These are phyloP conservation scores for Moringa oleifera DNA, from an alignment of 345 rosid genomes.

Conservation along the genomic window DNA sequence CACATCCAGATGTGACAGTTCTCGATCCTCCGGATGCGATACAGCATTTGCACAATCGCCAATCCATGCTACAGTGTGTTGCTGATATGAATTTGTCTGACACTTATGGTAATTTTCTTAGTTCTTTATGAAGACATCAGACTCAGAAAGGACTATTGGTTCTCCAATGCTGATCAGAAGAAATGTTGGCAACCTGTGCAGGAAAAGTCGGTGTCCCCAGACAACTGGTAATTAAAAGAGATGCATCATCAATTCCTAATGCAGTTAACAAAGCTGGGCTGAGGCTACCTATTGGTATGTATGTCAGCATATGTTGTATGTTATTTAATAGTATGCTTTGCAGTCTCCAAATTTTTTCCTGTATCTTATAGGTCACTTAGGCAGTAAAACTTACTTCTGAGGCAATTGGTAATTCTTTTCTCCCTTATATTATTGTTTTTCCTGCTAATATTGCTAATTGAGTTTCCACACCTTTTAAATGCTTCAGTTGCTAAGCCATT, in stretches of 20 bases:
- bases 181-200: neutral
- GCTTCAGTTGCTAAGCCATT: conserved; percentile 76
- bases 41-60: conserved; percentile 67
- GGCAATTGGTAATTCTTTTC: too few relatives aligned
- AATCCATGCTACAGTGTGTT: conserved; percentile 78
- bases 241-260: conserved; percentile 55
- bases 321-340: neutral
- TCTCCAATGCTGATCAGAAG: conserved; percentile 7
- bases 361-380: too few relatives aligned
- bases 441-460: neutral
- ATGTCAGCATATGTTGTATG: neutral
- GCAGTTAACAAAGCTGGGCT: conserved; percentile 58
- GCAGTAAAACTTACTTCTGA: too few relatives aligned
- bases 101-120: conserved; percentile 34
- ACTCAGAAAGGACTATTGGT: neutral
- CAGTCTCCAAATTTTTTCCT: too few relatives aligned
- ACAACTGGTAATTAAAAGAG: conserved; percentile 59
- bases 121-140: neutral
- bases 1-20: conserved; percentile 79
- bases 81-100: conserved; percentile 66
- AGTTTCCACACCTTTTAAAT: neutral
- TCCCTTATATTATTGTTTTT: neutral
- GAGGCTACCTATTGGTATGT: conserved; percentile 57
- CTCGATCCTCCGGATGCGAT: conserved; percentile 86
- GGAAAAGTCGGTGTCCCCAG: conserved; percentile 58